Conservation (phyloP, 306 rosid species). For the Medicago arabica region DNA sequence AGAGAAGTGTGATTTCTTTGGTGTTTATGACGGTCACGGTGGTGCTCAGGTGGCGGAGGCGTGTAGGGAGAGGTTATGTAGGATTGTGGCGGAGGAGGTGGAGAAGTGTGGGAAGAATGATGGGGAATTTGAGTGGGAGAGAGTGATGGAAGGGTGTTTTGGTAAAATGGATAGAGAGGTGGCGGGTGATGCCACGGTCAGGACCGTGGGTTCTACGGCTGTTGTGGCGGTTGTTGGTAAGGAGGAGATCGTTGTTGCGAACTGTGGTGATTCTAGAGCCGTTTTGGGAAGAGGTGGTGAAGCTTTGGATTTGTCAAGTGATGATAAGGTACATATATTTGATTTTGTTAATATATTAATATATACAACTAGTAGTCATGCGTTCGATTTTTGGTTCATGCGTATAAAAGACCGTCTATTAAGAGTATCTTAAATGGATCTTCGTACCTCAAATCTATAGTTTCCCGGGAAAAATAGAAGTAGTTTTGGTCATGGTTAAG, state of each 20-base stretch:
- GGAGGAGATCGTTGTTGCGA: conserved; percentile 67
- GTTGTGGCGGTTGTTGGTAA: conserved; percentile 60
- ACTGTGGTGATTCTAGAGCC: conserved; percentile 89
- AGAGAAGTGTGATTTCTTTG: conserved; percentile 65
- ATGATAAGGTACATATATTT: conserved; percentile 70
- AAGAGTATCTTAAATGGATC: too few species aligned
- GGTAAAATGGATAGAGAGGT: conserved; percentile 76
- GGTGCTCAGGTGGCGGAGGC: conserved; percentile 72
- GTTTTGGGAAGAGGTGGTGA: conserved; percentile 75
- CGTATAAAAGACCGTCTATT: too few species aligned
- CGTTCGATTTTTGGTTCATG: too few species aligned
- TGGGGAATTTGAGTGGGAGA: conserved; percentile 68
- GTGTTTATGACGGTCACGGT: conserved; percentile 89
- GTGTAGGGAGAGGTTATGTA: conserved; percentile 66
- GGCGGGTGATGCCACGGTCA: conserved; percentile 44
- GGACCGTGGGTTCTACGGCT: conserved; percentile 78
- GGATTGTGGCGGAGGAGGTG: conserved; percentile 66
- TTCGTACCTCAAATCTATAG: too few species aligned
- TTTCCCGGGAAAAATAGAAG: too few species aligned
- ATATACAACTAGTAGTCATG: too few species aligned
- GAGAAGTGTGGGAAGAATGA: conserved; percentile 19
- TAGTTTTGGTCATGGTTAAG: too few species aligned
- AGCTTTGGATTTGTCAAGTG: conserved; percentile 64
- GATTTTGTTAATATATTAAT: too few species aligned
- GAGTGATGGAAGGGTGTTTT: conserved; percentile 80